Evolutionary conservation across 345 rosid genomes (phyloP).

Genomic region (Hypericum perforatum): DNA sequence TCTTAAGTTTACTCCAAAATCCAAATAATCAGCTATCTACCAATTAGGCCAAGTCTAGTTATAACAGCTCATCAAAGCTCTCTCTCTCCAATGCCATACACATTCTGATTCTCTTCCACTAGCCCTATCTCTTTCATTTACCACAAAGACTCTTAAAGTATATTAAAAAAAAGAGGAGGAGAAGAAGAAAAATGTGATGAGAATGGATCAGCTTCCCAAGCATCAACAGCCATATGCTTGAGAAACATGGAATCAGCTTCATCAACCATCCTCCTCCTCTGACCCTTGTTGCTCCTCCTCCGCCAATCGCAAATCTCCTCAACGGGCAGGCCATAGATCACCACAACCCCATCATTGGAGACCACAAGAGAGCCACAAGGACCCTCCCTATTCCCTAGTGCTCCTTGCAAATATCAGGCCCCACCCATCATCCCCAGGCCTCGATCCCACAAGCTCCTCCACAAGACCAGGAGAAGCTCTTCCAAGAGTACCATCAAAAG

Average conservation of each 20-base stretch:
- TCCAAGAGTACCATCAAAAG: neutral
- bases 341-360: slow-evolving; percentile 77
- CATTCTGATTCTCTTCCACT: too few relatives aligned
- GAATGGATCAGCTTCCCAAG: slow-evolving; percentile 57
- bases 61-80: too few relatives aligned
- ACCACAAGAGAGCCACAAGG: slow-evolving; percentile 45
- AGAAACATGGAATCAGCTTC: slow-evolving; percentile 39
- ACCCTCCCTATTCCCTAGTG: slow-evolving; percentile 20
- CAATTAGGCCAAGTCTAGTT: too few relatives aligned
- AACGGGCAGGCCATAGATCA: slow-evolving; percentile 70
- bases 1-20: too few relatives aligned
- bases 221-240: slow-evolving; percentile 64
- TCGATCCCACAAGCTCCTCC: slow-evolving; percentile 21
- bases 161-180: slow-evolving; percentile 8
- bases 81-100: too few relatives aligned
- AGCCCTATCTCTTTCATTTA: too few relatives aligned
- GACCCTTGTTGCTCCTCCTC: slow-evolving; percentile 8
- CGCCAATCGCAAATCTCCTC: slow-evolving; percentile 15
- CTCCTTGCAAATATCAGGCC: slow-evolving; percentile 30
- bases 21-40: too few relatives aligned
- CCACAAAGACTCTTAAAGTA: too few relatives aligned
- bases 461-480: slow-evolving; percentile 22
- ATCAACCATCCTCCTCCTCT: slow-evolving; percentile 13
- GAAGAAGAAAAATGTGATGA: slow-evolving; percentile 29
- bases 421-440: slow-evolving; percentile 37